These are phyloP conservation scores for Apiospora aurea DNA, from an alignment of 2,329 filamentous ascomycete species.

Conservation along the genomic window DNA sequence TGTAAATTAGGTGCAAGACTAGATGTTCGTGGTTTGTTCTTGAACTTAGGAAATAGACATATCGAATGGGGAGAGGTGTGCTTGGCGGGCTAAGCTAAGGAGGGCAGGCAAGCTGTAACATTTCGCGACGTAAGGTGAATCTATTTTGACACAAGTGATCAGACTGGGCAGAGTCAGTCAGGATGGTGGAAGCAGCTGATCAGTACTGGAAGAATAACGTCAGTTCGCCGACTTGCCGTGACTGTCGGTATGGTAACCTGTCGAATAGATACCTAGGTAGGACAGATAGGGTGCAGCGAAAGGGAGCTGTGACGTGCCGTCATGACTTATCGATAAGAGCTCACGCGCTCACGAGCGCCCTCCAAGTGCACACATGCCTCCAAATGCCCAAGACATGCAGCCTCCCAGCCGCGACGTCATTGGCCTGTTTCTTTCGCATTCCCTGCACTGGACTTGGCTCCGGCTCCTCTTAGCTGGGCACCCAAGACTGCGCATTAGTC, in stretches of 20 bases:
- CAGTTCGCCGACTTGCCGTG: constrained; percentile 2
- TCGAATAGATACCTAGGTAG: neutral
- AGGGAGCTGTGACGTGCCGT: constrained; percentile 16
- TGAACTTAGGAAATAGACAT: neutral
- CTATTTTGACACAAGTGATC: neutral
- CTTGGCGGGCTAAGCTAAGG: constrained; percentile 2
- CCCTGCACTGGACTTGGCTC: neutral
- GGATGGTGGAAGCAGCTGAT: neutral
- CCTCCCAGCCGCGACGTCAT: constrained; percentile 8
- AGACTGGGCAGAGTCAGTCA: constrained; percentile 1
- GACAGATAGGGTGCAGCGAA: no score
- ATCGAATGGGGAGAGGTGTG: neutral
- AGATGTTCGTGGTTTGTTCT: neutral
- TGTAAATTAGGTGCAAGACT: neutral
- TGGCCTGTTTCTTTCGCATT: neutral
- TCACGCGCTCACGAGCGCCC: constrained; percentile 29
- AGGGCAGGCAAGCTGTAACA: neutral
- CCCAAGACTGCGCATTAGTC: neutral
- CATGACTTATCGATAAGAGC: constrained; percentile 29
- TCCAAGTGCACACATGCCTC: constrained; percentile 23
- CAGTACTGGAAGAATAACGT: neutral
- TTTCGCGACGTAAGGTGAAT: constrained; percentile 9
- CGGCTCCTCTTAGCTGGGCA: neutral
- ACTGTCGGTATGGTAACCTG: neutral
- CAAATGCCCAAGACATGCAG: constrained; percentile 24